Conservation (phyloP, 2,329 filamentous ascomycete genomes). For the Pyricularia sp. region DNA sequence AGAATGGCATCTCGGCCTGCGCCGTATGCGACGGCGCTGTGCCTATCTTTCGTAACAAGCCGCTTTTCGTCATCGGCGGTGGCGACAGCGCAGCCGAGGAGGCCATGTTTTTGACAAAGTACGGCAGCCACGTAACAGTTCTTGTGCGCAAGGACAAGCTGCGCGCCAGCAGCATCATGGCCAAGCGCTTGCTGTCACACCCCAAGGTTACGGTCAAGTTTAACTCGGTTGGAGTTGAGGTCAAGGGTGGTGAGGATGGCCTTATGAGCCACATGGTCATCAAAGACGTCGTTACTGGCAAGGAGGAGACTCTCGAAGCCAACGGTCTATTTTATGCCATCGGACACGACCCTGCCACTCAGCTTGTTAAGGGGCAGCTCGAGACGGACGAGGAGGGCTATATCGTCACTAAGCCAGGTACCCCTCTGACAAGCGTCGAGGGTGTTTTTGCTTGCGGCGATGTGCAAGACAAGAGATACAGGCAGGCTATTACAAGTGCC, state of each 20-base stretch:
- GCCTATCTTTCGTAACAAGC: slow-evolving; percentile 96
- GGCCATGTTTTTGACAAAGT: slow-evolving; percentile 95
- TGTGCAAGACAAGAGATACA: slow-evolving; percentile 96
- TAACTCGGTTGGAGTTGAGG: slow-evolving; percentile 72
- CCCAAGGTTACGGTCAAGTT: slow-evolving; percentile 87
- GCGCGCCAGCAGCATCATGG: slow-evolving; percentile 87
- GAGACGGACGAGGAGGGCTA: slow-evolving; percentile 87
- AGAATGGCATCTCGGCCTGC: slow-evolving; percentile 91
- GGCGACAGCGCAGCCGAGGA: slow-evolving; percentile 97
- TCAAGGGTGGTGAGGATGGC: slow-evolving; percentile 68
- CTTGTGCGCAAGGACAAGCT: slow-evolving; percentile 82
- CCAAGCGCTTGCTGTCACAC: slow-evolving; percentile 69
- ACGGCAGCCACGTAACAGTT: slow-evolving; percentile 89
- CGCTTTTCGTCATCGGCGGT: slow-evolving; percentile 88
- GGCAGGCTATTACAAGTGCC: slow-evolving; percentile 95
- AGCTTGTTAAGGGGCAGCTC: slow-evolving; percentile 79
- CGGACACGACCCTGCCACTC: slow-evolving; percentile 88
- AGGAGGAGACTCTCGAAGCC: slow-evolving; percentile 75
- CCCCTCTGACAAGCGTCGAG: slow-evolving; percentile 75
- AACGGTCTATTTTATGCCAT: slow-evolving; percentile 96
- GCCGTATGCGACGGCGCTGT: slow-evolving; percentile 96
- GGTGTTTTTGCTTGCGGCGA: slow-evolving; percentile 96
- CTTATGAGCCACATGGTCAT: slow-evolving; percentile 84
- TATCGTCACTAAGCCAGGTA: slow-evolving; percentile 80
- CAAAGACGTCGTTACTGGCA: slow-evolving; percentile 66